A percentile compares a stretch with the other conserved stretches of the same genome.
Conservation (phyloP, 805 yeast species). For the Metschnikowia proteae region DNA sequence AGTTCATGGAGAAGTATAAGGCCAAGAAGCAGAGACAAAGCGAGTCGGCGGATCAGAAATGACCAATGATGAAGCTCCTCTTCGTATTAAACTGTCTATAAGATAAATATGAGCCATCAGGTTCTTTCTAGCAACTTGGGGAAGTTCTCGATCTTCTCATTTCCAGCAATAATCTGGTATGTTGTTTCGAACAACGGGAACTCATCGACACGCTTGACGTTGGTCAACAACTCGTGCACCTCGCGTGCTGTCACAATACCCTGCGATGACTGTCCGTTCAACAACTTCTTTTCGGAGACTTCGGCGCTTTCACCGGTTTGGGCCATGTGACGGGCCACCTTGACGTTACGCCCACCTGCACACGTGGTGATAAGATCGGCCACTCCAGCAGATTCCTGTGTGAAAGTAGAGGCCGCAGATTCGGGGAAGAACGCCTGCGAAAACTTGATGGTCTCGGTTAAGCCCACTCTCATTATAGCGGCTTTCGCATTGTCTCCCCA, state of each 20-base stretch:
- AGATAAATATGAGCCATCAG: constrained; percentile 3
- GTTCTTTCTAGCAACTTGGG: constrained; percentile 59
- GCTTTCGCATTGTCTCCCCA: constrained; percentile 99
- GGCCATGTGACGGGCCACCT: constrained; percentile 85
- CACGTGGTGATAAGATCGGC: constrained; percentile 98
- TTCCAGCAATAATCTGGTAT: constrained; percentile 76
- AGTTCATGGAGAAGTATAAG: constrained; percentile 48
- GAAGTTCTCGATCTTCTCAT: constrained; percentile 67
- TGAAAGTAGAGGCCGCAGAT: constrained; percentile 67
- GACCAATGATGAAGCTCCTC: neutral
- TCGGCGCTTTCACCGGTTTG: constrained; percentile 69
- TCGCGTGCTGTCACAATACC: constrained; percentile 89
- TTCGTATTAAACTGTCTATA: neutral
- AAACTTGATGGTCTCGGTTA: constrained; percentile 84
- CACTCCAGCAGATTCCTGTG: constrained; percentile 94
- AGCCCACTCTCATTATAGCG: constrained; percentile 94
- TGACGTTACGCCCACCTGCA: constrained; percentile 94
- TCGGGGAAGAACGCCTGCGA: constrained; percentile 59
- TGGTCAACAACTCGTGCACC: constrained; percentile 76
- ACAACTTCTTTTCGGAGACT: constrained; percentile 78
- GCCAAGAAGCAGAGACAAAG: constrained; percentile 27
- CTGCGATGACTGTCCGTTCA: constrained; percentile 96
- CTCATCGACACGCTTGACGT: constrained; percentile 51
- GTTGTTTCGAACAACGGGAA: constrained; percentile 83
- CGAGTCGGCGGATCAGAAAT: too few species aligned